These are phyloP conservation scores for Albizia julibrissin DNA, from an alignment of 306 rosid genomes.

Conservation along the genomic window DNA sequence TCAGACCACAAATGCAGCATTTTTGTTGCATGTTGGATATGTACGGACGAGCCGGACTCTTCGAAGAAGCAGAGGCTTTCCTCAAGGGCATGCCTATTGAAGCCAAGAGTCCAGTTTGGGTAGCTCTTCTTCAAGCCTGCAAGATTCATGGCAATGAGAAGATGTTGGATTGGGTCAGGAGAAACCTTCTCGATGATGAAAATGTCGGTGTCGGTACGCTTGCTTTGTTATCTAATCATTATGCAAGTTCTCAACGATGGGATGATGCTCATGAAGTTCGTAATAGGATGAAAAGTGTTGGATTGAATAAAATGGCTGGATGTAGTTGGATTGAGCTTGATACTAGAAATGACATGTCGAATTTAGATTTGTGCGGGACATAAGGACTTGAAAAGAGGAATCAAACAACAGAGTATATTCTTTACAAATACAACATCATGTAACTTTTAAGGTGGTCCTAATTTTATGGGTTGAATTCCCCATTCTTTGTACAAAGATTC, in stretches of 20 bases:
- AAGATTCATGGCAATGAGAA: slow-evolving; percentile 60
- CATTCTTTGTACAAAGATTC: neutral
- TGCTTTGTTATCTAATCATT: slow-evolving; percentile 67
- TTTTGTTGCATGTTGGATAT: slow-evolving; percentile 51
- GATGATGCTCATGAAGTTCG: slow-evolving; percentile 68
- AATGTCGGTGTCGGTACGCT: slow-evolving; percentile 55
- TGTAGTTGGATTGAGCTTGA: slow-evolving; percentile 66
- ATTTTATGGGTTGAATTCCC: neutral
- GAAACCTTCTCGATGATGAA: slow-evolving; percentile 34
- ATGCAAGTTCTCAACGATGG: slow-evolving; percentile 68
- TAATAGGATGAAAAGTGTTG: slow-evolving; percentile 48
- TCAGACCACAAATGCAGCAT: slow-evolving; percentile 45
- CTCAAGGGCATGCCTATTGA: slow-evolving; percentile 42
- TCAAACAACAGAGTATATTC: neutral
- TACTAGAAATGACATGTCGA: neutral
- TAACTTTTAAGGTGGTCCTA: neutral
- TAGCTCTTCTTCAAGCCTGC: slow-evolving; percentile 76
- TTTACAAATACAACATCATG: neutral
- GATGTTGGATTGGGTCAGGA: slow-evolving; percentile 53
- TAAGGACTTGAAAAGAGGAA: neutral
- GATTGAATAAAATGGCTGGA: slow-evolving; percentile 64
- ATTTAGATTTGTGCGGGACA: slow-evolving; percentile 30
- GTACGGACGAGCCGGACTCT: slow-evolving; percentile 59
- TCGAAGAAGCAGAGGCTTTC: slow-evolving; percentile 68
- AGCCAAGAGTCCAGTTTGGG: slow-evolving; percentile 61